Evolutionary conservation across 176 grass and related monocot species (phyloP), one percentile per base, ranked within the genome.

Genomic region (Musa itinerans): DNA sequence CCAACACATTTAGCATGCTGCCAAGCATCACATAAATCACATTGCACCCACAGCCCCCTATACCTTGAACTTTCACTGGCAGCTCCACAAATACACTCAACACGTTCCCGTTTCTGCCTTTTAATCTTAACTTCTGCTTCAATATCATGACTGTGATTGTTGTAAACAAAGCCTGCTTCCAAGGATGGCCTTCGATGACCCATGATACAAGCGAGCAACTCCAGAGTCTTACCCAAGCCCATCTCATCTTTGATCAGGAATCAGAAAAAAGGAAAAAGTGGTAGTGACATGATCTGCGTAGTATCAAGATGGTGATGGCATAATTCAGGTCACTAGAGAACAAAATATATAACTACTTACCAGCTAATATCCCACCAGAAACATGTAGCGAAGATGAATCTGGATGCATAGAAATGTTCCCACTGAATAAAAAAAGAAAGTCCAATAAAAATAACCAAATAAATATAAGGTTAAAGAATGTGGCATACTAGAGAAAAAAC

Each of bases 1-100:
- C 87, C 93, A 83, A 97, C 90, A 85, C 93, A 97, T 83, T 89
- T 76, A 68, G 87, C 90, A 51, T 97, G 93, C 74, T 97, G 93
- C 93, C 93, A 97, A 70, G 93, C 87, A 78, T 97, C 93, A 89
- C 93, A 97, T 23, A 82, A 76, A 74, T 97, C 90, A 66, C 93
- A 97, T 73, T 97, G 90, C 43, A 97, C 78, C 93, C 93, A 97
- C 26, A 89, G 68, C 11, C 93, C 93, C 53, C 81, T 82, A 68
- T 97, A 97, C 48, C 81, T 82, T 79, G 82, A 90, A 81, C 78
- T 93, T 84, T 73, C 85, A 87, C 93, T 93, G 53, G 88, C 93
- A 43, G 93, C 93, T n/a, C 93, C 93, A 85, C 93, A 97, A 65
- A 90, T 83, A 80, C 93, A 97, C 80, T 93, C 93, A 78, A 97